These are phyloP conservation scores for Cenchrus fungigraminus DNA, from an alignment of 176 grass and related monocot genomes.

Conservation along the genomic window DNA sequence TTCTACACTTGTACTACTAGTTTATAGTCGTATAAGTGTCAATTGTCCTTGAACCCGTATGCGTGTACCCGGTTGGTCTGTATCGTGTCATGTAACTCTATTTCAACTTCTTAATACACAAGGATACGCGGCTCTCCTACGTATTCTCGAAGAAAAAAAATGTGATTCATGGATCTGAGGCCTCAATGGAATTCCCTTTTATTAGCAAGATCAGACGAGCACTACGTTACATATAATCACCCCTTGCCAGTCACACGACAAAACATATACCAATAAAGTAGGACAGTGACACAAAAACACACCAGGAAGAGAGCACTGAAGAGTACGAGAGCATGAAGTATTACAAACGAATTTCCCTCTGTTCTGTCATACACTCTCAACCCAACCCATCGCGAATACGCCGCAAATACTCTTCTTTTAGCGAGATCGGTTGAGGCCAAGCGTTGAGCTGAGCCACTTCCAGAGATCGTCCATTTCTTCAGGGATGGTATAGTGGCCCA, in stretches of 20 bases:
- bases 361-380: not conserved
- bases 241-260: conserved; percentile 13
- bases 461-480: conserved; percentile 92
- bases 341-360: conserved; percentile 17
- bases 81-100: no score
- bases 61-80: no score
- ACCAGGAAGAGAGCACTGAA: conserved; percentile 12
- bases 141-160: no score
- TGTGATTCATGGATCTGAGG: not conserved
- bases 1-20: no score
- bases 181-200: not conserved
- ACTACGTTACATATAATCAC: conserved; percentile 8
- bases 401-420: conserved; percentile 27
- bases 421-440: conserved; percentile 63
- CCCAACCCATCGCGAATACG: not conserved
- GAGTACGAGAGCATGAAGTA: conserved; percentile 23
- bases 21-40: no score
- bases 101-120: no score
- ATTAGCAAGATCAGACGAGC: not conserved
- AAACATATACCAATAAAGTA: conserved; percentile 11
- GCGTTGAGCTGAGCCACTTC: conserved; percentile 66
- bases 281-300: not conserved
- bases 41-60: no score
- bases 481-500: conserved; percentile 91
- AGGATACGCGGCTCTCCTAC: no score